Conservation (phyloP, 768 basidiomycete genomes). For the Boletus sp. region DNA sequence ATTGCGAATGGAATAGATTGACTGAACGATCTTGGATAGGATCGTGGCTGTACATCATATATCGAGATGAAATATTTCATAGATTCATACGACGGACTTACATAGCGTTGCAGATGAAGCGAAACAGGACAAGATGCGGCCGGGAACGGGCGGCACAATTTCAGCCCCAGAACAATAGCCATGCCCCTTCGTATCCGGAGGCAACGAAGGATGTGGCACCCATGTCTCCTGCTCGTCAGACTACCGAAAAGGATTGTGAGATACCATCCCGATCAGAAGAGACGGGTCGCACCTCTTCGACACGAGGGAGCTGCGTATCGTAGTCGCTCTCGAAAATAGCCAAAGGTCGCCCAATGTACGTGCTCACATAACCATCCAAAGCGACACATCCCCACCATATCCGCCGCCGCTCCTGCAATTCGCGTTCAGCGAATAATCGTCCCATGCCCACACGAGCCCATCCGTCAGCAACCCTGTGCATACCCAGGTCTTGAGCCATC, state of each 20-base stretch:
- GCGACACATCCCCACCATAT: conserved; percentile 79
- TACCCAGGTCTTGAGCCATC: conserved; percentile 88
- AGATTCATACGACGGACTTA: conserved; percentile 33
- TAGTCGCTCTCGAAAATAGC: conserved; percentile 74
- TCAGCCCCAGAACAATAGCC: conserved; percentile 23
- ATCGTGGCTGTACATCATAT: conserved; percentile 51
- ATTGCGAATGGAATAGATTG: conserved; percentile 65
- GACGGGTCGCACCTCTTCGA: conserved; percentile 46
- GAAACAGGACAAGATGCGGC: conserved; percentile 68
- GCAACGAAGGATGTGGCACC: conserved; percentile 40
- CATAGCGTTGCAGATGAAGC: conserved; percentile 70
- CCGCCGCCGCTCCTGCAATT: conserved; percentile 66
- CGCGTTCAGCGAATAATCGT: conserved; percentile 52
- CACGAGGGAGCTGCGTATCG: conserved; percentile 63
- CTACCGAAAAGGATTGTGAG: conserved; percentile 33
- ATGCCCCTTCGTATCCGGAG: conserved; percentile 31
- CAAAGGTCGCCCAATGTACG: conserved; percentile 76
- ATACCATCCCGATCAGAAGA: not conserved
- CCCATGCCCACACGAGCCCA: conserved; percentile 65
- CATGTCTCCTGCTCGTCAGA: conserved; percentile 62
- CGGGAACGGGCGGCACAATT: conserved; percentile 34
- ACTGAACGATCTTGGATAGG: conserved; percentile 63
- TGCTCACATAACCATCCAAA: conserved; percentile 76
- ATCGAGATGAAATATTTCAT: conserved; percentile 2
- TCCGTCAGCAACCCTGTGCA: conserved; percentile 77